These are phyloP conservation scores for Lagenaria siceraria DNA, from an alignment of 306 rosid genomes.

Conservation along the genomic window DNA sequence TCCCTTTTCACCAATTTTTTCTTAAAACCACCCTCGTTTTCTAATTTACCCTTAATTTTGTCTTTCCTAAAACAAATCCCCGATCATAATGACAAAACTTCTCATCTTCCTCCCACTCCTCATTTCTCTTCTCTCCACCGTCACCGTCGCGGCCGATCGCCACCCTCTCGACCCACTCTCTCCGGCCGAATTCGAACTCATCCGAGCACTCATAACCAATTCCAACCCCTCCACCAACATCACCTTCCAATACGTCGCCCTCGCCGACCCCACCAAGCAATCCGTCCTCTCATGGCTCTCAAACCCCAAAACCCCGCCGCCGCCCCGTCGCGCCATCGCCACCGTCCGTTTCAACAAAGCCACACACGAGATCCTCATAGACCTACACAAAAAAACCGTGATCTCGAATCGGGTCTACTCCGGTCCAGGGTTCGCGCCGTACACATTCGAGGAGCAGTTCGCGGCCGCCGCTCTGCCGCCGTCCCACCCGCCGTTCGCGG, in stretches of 20 bases:
- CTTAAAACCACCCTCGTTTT: too few species aligned
- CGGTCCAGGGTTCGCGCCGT: constrained; percentile 35
- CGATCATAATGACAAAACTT: background rate
- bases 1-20: too few species aligned
- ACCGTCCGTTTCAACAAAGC: constrained; percentile 22
- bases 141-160: background rate
- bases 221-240: constrained; percentile 10
- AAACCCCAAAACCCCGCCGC: background rate
- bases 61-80: background rate
- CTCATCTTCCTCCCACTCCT: constrained; percentile 1
- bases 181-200: constrained; percentile 15
- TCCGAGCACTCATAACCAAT: constrained; percentile 19
- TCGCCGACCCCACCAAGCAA: constrained; percentile 43
- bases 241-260: constrained; percentile 37
- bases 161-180: constrained; percentile 45
- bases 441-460: constrained; percentile 15
- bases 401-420: constrained; percentile 14
- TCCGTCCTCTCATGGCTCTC: constrained; percentile 33
- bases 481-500: constrained; percentile 7
- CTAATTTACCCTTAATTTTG: too few species aligned
- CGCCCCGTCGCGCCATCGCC: constrained; percentile 37
- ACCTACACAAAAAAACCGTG: constrained; percentile 13
- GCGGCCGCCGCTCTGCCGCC: constrained; percentile 11
- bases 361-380: constrained; percentile 31
- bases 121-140: background rate